These are phyloP conservation scores for Blastobotrys robertii DNA, from an alignment of 805 yeast genomes.

Conservation along the genomic window DNA sequence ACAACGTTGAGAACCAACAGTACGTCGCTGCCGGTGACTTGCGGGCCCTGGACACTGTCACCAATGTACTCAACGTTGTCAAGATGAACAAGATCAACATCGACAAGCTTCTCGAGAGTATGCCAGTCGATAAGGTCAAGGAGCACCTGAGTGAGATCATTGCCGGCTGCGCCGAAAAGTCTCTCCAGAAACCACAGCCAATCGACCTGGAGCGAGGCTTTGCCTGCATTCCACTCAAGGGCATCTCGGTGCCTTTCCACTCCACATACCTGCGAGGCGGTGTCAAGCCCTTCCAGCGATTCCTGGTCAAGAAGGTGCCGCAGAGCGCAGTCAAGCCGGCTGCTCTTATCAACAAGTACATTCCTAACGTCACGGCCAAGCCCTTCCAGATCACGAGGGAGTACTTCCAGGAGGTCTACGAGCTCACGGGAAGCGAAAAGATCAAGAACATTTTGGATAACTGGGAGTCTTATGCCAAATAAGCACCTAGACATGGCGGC, in stretches of 20 bases:
- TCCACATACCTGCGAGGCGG: constrained; percentile 97
- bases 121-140: constrained; percentile 81
- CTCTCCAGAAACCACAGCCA: constrained; percentile 88
- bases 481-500: constrained; percentile 5
- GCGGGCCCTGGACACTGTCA: constrained; percentile 85
- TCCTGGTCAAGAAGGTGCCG: constrained; percentile 91
- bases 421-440: constrained; percentile 83
- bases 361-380: constrained; percentile 97
- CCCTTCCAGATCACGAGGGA: constrained; percentile 95
- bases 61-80: constrained; percentile 86
- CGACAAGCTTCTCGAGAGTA: constrained; percentile 69
- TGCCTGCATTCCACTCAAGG: constrained; percentile 96
- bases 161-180: constrained; percentile 71
- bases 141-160: constrained; percentile 84
- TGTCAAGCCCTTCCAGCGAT: constrained; percentile 97
- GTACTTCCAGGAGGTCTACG: constrained; percentile 92
- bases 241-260: constrained; percentile 99
- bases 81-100: constrained; percentile 92
- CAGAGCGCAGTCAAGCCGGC: constrained; percentile 93
- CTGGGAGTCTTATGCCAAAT: constrained; percentile 75
- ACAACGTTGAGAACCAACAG: constrained; percentile 96
- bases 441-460: constrained; percentile 83
- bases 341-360: constrained; percentile 86
- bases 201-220: constrained; percentile 95
- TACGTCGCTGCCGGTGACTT: constrained; percentile 98